phyloP scores from a whole-genome alignment of 805 yeast genomes.

The Teunomyces stri region DNA sequence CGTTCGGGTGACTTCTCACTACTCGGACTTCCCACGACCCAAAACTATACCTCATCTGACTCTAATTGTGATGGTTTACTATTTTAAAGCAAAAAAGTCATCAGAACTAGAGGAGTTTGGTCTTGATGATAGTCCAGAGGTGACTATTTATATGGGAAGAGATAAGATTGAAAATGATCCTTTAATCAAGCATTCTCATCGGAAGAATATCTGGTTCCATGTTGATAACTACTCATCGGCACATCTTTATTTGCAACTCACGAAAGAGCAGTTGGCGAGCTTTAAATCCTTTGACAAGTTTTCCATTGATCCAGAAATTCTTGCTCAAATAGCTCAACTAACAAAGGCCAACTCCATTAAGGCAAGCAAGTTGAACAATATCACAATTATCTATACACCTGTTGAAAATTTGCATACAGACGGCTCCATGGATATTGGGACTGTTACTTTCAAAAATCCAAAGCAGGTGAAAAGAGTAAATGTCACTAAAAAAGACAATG shows the following conservation, averaged over 20 bases:
- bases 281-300: conserved; percentile 38
- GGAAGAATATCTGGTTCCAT: conserved; percentile 76
- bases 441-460: conserved; percentile 67
- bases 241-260: conserved; percentile 65
- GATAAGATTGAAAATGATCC: conserved; percentile 66
- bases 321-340: conserved; percentile 58
- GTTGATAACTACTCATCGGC: conserved; percentile 76
- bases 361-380: conserved; percentile 66
- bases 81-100: conserved; percentile 21
- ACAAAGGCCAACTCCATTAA: conserved; percentile 76
- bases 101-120: conserved; percentile 17
- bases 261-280: conserved; percentile 45
- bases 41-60: not conserved
- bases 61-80: conserved; percentile 26
- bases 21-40: not conserved
- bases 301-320: conserved; percentile 39
- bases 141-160: conserved; percentile 61
- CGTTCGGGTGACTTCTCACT: not conserved
- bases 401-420: conserved; percentile 66
- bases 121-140: conserved; percentile 20
- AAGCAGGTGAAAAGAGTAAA: conserved; percentile 51
- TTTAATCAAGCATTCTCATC: conserved; percentile 57
- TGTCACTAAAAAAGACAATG: conserved; percentile 56
- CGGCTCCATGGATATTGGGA: conserved; percentile 74
- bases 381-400: conserved; percentile 70